Conservation (phyloP, 257 asterid species). For the Paraleonurus japonicus region DNA sequence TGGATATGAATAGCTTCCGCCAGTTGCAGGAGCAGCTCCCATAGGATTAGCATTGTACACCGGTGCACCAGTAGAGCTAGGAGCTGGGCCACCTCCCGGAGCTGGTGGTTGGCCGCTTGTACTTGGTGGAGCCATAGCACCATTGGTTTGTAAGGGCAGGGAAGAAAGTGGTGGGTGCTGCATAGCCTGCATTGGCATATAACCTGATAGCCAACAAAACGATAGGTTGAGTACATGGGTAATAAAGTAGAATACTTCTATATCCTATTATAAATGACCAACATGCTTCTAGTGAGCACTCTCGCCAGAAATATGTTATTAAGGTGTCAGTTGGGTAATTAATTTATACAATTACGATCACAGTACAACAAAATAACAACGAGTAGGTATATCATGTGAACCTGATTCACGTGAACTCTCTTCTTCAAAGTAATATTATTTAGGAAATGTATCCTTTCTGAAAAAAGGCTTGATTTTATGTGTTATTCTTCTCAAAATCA, state of each 20-base stretch:
- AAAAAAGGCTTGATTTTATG: not conserved
- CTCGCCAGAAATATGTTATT: not conserved
- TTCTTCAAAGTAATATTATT: too few relatives aligned
- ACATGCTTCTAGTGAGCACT: not conserved
- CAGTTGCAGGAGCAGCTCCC: slow-evolving; percentile 22
- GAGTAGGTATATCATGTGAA: too few relatives aligned
- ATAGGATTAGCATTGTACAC: slow-evolving; percentile 34
- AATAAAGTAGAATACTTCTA: not conserved
- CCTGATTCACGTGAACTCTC: too few relatives aligned
- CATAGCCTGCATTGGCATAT: slow-evolving; percentile 34
- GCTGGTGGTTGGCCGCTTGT: slow-evolving; percentile 26
- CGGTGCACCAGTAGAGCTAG: slow-evolving; percentile 34
- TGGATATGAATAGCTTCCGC: slow-evolving; percentile 32
- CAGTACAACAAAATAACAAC: not conserved
- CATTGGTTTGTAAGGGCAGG: slow-evolving; percentile 33
- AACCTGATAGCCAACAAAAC: slow-evolving; percentile 33
- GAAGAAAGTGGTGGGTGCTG: slow-evolving; percentile 37
- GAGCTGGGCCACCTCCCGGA: slow-evolving; percentile 39
- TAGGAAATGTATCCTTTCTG: too few relatives aligned
- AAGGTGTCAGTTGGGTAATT: slow-evolving; percentile 3
- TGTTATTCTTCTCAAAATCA: not conserved
- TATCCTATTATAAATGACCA: not conserved
- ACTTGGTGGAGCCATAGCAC: slow-evolving; percentile 30
- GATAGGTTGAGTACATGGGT: not conserved
- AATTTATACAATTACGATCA: not conserved